Base-by-base conservation (phyloP, 495 filamentous ascomycete genomes). In the Articulospora tetracladia region DNA sequence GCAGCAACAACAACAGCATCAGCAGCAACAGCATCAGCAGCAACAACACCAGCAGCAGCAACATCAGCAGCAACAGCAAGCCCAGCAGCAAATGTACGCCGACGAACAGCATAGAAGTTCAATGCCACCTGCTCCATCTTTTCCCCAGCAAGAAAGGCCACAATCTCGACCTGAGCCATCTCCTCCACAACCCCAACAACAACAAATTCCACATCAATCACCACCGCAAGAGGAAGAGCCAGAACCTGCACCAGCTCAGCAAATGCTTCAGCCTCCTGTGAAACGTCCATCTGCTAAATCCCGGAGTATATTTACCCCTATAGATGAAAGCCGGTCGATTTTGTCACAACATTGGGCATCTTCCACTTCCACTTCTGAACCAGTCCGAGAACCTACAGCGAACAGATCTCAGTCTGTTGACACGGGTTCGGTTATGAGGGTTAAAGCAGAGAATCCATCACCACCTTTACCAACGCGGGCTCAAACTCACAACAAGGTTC, bases 221-320 rank as follows among this genome's bases (percentile, higher is more conserved):
- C 60, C 60, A 26, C 59, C 60, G 17, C 69, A 69, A 61, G 61
- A 69, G 32, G 69, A 70, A 22, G 68, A 76, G 44, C 68, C 32
- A 41, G 80, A 79, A 48, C 80, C 71, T 64, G 77, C 76, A 74
- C 78, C 77, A 11, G 39, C n/a, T 22, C 63, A 63, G 74, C 28
- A 79, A 58, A 60, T 78, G 62, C 73, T 73, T 6, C 82, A 86
- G 54, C 76, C 39, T 44, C 39, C 77, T n/a, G 80, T 86, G 55
- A 93, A 91, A 68, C 87, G 89, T 24, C 73, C 89, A n/a, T 83
- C 87, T 15, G 84, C 86, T 20, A 93, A 93, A 71, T 89, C 88
- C 8, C 87, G 92, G 58, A 97, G 92, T 72, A 98, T 98, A 55
- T 98, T 97, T 66, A 98, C 94, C 1, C 94, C 94, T 1, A 96